Conservation (phyloP, 2,329 filamentous ascomycete genomes). For the Penicillium sp. region DNA sequence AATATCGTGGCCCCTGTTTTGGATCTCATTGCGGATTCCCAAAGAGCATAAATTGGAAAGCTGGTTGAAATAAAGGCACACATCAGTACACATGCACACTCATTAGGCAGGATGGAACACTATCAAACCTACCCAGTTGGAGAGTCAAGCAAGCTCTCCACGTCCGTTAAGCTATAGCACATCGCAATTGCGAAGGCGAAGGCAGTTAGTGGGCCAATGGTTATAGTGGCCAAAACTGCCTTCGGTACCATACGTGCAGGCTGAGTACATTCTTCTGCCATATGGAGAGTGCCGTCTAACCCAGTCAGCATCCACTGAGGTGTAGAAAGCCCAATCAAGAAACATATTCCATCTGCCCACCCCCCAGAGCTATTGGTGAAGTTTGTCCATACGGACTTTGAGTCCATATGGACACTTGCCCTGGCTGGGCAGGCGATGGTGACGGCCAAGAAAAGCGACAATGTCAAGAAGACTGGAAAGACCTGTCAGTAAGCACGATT, state of each 20-base stretch:
- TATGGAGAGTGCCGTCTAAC: constrained; percentile 51
- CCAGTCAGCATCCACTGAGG: constrained; percentile 53
- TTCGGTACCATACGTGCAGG: constrained; percentile 51
- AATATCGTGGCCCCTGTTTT: constrained; percentile 2
- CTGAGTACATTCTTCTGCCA: constrained; percentile 51
- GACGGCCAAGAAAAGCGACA: constrained; percentile 31
- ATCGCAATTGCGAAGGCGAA: constrained; percentile 51
- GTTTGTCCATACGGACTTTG: constrained; percentile 28
- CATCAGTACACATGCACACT: too few relatives aligned
- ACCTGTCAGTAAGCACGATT: not conserved
- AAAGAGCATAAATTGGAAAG: constrained; percentile 8
- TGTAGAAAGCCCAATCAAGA: constrained; percentile 53
- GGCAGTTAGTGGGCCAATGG: constrained; percentile 50
- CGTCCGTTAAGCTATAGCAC: constrained; percentile 51
- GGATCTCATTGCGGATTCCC: constrained; percentile 4
- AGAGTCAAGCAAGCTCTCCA: constrained; percentile 40
- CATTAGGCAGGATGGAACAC: too few relatives aligned
- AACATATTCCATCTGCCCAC: constrained; percentile 48
- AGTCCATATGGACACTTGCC: constrained; percentile 13
- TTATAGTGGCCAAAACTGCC: constrained; percentile 51
- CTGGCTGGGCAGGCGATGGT: constrained; percentile 30
- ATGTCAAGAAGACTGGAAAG: constrained; percentile 26
- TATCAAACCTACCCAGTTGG: constrained; percentile 34
- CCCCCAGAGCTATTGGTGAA: constrained; percentile 52
- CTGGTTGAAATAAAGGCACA: too few relatives aligned